These are phyloP conservation scores for Candida palmyrensis DNA, from an alignment of 805 yeast genomes.

Conservation along the genomic window DNA sequence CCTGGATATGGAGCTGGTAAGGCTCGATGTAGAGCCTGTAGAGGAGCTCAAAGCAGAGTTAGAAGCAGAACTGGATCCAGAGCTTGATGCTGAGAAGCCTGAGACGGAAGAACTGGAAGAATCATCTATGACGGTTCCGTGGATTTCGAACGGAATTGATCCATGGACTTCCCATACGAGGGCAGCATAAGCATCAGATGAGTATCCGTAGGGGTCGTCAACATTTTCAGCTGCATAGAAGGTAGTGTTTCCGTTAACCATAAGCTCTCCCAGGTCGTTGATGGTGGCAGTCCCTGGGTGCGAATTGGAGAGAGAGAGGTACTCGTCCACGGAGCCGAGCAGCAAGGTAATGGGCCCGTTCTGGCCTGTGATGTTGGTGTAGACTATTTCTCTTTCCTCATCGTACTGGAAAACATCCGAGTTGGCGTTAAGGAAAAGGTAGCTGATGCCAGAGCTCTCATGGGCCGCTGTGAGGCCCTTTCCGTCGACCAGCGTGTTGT, in stretches of 20 bases:
- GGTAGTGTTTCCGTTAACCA: conserved; percentile 12
- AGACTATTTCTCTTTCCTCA: conserved; percentile 2
- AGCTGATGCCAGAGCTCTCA: conserved; percentile 44
- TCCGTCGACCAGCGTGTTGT: conserved; percentile 20
- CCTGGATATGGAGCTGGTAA: no score
- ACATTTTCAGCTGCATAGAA: conserved; percentile 24
- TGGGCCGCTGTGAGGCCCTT: conserved; percentile 25
- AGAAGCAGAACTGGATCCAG: neutral
- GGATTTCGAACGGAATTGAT: conserved; percentile 1
- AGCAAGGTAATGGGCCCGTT: neutral
- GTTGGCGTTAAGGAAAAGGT: conserved; percentile 24
- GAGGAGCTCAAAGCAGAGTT: no score
- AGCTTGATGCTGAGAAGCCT: no score
- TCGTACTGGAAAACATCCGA: conserved; percentile 18
- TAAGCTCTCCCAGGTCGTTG: conserved; percentile 13
- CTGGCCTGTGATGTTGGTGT: neutral
- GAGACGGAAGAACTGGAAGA: no score
- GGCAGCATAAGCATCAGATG: conserved; percentile 12
- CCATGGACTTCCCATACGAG: neutral
- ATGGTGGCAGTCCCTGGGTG: conserved; percentile 9
- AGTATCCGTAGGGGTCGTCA: conserved; percentile 24
- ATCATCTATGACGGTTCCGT: conserved; percentile 1
- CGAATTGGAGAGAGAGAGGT: conserved; percentile 5
- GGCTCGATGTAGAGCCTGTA: no score
- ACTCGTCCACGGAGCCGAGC: neutral